These are phyloP conservation scores for Metschnikowia noctiluminum DNA, from an alignment of 805 yeast genomes.

Conservation along the genomic window DNA sequence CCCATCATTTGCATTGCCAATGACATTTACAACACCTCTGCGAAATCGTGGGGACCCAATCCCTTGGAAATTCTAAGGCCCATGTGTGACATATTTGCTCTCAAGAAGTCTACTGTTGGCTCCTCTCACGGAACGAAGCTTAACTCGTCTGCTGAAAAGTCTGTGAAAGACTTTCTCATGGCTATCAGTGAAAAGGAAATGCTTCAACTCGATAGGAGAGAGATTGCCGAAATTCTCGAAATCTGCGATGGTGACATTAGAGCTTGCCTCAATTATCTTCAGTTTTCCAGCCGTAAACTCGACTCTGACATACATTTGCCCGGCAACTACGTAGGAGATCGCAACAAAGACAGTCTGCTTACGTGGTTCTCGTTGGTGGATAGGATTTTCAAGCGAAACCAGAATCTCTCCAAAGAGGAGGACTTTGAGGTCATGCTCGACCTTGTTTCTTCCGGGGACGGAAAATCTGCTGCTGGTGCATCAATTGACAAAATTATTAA, in stretches of 20 bases:
- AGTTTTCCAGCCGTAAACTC: conserved; percentile 46
- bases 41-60: conserved; percentile 33
- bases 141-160: conserved; percentile 25
- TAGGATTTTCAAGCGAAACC: conserved; percentile 53
- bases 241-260: conserved; percentile 80
- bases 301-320: conserved; percentile 10
- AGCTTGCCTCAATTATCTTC: conserved; percentile 79
- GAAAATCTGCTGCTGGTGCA: conserved; percentile 35
- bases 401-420: conserved; percentile 42
- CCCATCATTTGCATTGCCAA: conserved; percentile 94
- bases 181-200: conserved; percentile 54
- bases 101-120: conserved; percentile 54
- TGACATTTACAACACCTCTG: conserved; percentile 54
- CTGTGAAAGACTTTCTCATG: conserved; percentile 40
- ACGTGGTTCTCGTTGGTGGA: conserved; percentile 69
- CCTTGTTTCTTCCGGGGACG: conserved; percentile 40
- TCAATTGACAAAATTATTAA: conserved; percentile 61
- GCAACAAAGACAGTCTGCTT: conserved; percentile 55
- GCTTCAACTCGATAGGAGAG: conserved; percentile 44
- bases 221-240: conserved; percentile 63
- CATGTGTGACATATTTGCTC: conserved; percentile 65
- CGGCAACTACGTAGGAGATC: conserved; percentile 2
- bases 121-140: conserved; percentile 25
- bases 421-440: conserved; percentile 48
- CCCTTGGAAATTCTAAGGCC: conserved; percentile 74